Conservation (phyloP, 1,284 basidiomycete species). For the Moesziomyces parantarcticus region DNA sequence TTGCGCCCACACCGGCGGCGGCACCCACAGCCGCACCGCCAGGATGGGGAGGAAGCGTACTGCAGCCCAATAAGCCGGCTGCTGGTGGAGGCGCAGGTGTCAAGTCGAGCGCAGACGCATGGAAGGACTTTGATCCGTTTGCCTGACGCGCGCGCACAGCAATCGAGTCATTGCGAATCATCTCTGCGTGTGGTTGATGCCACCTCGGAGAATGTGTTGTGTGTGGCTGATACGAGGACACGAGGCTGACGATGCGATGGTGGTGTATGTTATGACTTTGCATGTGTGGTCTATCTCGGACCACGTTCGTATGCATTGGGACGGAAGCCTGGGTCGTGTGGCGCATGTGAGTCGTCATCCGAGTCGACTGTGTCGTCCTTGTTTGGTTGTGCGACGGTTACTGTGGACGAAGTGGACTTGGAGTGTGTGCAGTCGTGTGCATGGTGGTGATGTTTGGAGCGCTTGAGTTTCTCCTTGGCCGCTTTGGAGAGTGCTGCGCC, state of each 20-base stretch:
- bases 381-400: not conserved
- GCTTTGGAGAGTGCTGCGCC: slow-evolving; percentile 8
- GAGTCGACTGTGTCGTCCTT: not conserved
- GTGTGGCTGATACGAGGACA: too few species aligned
- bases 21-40: slow-evolving; percentile 17
- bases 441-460: slow-evolving; percentile 1
- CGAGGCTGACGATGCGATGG: too few species aligned
- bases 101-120: slow-evolving; percentile 20
- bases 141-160: slow-evolving; percentile 11
- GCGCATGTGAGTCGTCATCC: not conserved
- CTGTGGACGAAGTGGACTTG: not conserved
- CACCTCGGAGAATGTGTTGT: too few species aligned
- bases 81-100: not conserved
- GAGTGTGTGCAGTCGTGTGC: not conserved
- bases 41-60: slow-evolving; percentile 40
- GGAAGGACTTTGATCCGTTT: slow-evolving; percentile 59
- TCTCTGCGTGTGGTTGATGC: too few species aligned
- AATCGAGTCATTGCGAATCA: too few species aligned
- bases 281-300: not conserved
- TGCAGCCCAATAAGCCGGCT: slow-evolving; percentile 39
- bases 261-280: not conserved
- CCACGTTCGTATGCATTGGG: slow-evolving; percentile 45
- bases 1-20: not conserved
- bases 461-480: slow-evolving; percentile 12
- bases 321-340: not conserved